Base-by-base conservation (phyloP, 2,329 filamentous ascomycete genomes). In the Venturia effusa region DNA sequence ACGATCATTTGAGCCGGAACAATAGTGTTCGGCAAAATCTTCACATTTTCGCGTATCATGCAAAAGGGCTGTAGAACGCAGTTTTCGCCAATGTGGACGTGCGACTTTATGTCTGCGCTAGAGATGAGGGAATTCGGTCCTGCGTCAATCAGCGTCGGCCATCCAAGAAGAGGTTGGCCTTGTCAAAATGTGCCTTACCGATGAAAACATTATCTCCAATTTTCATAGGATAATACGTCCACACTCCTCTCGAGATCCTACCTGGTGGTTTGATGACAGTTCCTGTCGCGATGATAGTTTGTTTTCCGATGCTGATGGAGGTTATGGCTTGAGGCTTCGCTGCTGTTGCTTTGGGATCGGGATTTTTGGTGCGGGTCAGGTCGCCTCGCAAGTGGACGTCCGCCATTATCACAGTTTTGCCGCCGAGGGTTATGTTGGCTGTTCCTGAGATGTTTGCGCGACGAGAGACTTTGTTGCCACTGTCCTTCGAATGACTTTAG, bases 401-500 rank as follows among this genome's bases (percentile, higher is more conserved):
- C 67, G 92, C 88, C 81, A 96, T 92, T 72, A 99, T 96, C 67
- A 97, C 91, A 0, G 92, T 96, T 77, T 76, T 96, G 67, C 94
- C 94, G 69, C 92, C 94, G 1, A 99, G 88, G 76, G 96, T 96
- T 77, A 99, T 97, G 78, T 97, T 96, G 70, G 96, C 92, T 27
- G 93, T 97, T 71, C 94, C 94, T 71, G 96, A 89, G 69, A 99
- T 90, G 73, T 88, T 87, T 67, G 91, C 90, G 69, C 91, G 91
- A 68, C 94, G 90, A 45, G 92, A 93, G 71, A 99, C 94, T 79
- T 97, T 97, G 83, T 99, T 99, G 69, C 94, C 94, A 2, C 92
- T 96, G 78, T 97, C 93, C 92, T 96, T 45, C 17, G 30, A 45
- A 37, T 19, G 59, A 27, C 27, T 17, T 55, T 57, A 59, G 55